Evolutionary conservation across 164 flowering plant species (phyloP), one percentile per base, ranked within the genome.

Genomic region (Nelumbo lutea): DNA sequence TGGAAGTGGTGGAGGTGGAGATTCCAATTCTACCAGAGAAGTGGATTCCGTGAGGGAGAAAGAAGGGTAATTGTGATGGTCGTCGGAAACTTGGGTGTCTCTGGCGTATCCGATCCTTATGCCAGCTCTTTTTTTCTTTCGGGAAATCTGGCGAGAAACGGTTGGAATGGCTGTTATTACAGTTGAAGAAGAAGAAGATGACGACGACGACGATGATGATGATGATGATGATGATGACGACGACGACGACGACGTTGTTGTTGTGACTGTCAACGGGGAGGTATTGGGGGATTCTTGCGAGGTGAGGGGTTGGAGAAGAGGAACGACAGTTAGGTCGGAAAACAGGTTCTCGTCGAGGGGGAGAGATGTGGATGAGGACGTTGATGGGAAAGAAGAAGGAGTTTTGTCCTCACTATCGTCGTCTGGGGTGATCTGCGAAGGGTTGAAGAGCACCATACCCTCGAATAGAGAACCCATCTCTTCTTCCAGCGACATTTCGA

Each of bases 271-370:
- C 3, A 70, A 27, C 11, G 68, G 48, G 15, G 59, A 47, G 42
- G 71, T 51, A n/a, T 52, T 15, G 6, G 70, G 44, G 7, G 15
- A 6, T 42, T 56, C 63, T 50, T 27, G 62, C 13, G 8, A 65
- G 50, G 62, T 44, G 46, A 44, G 65, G 53, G 64, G 13, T 11
- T 72, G 51, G 53, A 15, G 42, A 27, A 83, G 80, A 60, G 80
- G 45, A 70, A 77, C 75, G 64, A 88, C 76, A 41, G 86, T 87
- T 71, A 90, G 88, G 78, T 90, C 96, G 45, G 92, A 84, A 81
- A 90, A 90, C 43, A 90, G 82, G 65, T 88, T 86, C 73, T 90
- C 94, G 42, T 90, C 96, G 9, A 90, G 89, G 2, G 93, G 84
- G 60, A 71, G 65, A 45, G 72, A 52, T 52, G 73, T 41, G 27